phyloP scores from a whole-genome alignment of 1,139 yeast species.

The Scheffersomyces cryptocercus region DNA sequence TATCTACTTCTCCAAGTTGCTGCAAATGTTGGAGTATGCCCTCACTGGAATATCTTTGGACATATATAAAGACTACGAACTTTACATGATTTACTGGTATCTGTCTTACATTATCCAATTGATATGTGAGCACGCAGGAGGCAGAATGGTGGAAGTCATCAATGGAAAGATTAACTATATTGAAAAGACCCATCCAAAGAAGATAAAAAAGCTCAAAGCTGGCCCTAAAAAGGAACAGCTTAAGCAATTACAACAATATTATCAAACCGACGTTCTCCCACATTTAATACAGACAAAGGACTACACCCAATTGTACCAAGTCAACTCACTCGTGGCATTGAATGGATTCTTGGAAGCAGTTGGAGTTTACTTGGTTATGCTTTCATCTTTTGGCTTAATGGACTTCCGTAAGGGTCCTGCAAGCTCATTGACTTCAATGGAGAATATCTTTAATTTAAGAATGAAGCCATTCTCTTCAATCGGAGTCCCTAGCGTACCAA shows the following conservation, averaged over 20 bases:
- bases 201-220: constrained; percentile 51
- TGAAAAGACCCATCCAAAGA: constrained; percentile 39
- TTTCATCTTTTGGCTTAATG: constrained; percentile 25
- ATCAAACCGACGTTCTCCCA: constrained; percentile 25
- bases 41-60: constrained; percentile 78
- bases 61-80: constrained; percentile 72
- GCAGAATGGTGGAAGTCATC: constrained; percentile 42
- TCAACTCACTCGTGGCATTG: constrained; percentile 23
- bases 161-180: constrained; percentile 34
- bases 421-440: constrained; percentile 42
- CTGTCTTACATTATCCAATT: constrained; percentile 53
- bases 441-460: constrained; percentile 62
- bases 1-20: constrained; percentile 64
- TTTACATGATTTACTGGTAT: constrained; percentile 69
- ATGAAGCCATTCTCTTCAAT: constrained; percentile 83
- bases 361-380: constrained; percentile 20
- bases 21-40: constrained; percentile 69
- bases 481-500: constrained; percentile 73
- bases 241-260: constrained; percentile 21
- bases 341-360: constrained; percentile 31
- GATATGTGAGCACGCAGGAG: constrained; percentile 48
- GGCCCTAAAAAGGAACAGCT: constrained; percentile 41
- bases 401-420: constrained; percentile 37
- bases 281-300: constrained; percentile 19
- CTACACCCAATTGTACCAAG: constrained; percentile 17